Base-by-base conservation (phyloP, 129 eudicot species). In the Erigeron canadensis region DNA sequence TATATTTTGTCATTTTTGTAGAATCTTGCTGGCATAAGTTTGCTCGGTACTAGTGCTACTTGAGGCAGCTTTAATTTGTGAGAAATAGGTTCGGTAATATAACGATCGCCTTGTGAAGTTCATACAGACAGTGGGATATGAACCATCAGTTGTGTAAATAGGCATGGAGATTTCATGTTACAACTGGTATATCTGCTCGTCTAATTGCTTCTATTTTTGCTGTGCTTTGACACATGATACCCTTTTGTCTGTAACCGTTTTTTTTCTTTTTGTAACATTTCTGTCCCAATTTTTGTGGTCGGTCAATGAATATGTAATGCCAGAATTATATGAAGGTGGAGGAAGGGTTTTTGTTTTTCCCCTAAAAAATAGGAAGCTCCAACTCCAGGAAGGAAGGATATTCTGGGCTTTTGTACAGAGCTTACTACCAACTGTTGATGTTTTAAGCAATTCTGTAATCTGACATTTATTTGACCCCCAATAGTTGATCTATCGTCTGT, bases 191-290 rank as follows among this genome's bases (percentile, higher is more conserved):
- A 37, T 68, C 50, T 68, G 69, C 67, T 34, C 75, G 46, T 67
- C 79, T 75, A 65, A 75, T 65, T 75, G 73, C 79, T 65, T 65
- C 56, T 75, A 54, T 65, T 75, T 75, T 65, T 73, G 79, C 42
- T 76, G 45, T 74, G 78, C 53, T 22, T 69, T 69, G 44, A 44
- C 59, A 73, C 71, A 63, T 38, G 19, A 64, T 45, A 41, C 63
- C 55, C 38, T 47, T 65, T 75, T 75, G 54, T 65, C 18, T 43
- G 28, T 58, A 13, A 53, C 22, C 41, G 53, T 50, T 21, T 7
- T 57, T 9, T 28, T 69, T 41, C 42, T 40, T 56, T 9, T 13
- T 61, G 67, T 60, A 45, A 37, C 19, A 72, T 73, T 38, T 37
- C 15, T 45, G 50, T 73, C 38, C 10, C 70, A 6, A 16, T 37